Percentiles rank a stretch among this genome's conserved stretches.
phyloP scores from a whole-genome alignment of 2,329 filamentous ascomycete species.

The Xylaria arbuscula region DNA sequence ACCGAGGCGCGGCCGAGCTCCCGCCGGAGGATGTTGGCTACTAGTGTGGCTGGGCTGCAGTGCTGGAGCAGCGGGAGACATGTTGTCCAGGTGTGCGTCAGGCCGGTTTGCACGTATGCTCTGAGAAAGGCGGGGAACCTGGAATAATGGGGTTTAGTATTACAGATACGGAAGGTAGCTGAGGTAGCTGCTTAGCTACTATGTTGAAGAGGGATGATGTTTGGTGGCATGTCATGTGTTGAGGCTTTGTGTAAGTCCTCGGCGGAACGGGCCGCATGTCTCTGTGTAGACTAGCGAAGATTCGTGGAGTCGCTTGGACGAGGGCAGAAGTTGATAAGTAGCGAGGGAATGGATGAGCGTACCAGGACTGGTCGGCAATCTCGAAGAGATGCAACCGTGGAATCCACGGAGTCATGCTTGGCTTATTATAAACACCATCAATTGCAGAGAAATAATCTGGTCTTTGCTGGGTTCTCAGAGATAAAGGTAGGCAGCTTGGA shows the following conservation, averaged over 20 bases:
- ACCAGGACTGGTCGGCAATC: slow-evolving; percentile 76
- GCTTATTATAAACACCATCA: background rate
- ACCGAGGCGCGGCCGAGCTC: slow-evolving; percentile 61
- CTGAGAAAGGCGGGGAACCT: slow-evolving; percentile 76
- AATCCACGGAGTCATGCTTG: slow-evolving; percentile 55
- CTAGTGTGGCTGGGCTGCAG: slow-evolving; percentile 68
- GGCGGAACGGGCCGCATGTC: slow-evolving; percentile 12
- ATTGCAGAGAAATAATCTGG: background rate
- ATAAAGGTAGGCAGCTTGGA: too few species aligned
- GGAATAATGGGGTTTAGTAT: slow-evolving; percentile 9
- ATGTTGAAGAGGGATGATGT: background rate
- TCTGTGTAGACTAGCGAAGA: background rate
- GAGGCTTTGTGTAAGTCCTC: background rate
- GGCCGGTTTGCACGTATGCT: slow-evolving; percentile 71
- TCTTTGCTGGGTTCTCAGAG: background rate
- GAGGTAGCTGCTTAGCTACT: background rate
- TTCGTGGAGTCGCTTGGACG: background rate
- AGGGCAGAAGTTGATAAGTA: background rate
- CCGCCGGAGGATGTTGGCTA: slow-evolving; percentile 65
- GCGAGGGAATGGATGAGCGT: slow-evolving; percentile 31
- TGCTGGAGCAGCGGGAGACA: slow-evolving; percentile 67
- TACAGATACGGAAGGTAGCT: background rate
- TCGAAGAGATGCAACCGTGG: slow-evolving; percentile 74
- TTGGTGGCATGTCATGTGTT: background rate
- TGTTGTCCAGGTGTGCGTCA: slow-evolving; percentile 72